Percentiles rank a stretch among this genome's conserved stretches.
Evolutionary conservation across 371 early-diverging fungal species (phyloP).

Genomic region (Mortierella sp.): DNA sequence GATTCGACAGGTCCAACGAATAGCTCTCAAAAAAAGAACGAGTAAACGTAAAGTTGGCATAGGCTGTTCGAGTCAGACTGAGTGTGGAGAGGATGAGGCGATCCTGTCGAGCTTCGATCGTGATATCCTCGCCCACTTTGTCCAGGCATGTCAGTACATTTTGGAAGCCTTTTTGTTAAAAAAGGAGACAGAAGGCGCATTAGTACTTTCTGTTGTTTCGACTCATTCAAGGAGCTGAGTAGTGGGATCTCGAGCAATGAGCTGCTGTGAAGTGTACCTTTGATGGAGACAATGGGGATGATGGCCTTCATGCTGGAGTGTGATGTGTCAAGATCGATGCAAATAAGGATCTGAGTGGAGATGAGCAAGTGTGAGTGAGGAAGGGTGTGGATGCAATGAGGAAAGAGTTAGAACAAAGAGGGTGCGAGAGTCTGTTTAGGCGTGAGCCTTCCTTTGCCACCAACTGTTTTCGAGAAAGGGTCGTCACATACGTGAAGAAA

Average conservation of each 20-base stretch:
- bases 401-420: background rate
- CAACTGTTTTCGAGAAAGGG: background rate
- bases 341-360: background rate
- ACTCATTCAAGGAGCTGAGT: background rate
- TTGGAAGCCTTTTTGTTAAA: conserved; percentile 34
- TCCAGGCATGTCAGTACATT: conserved; percentile 38
- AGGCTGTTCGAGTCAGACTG: conserved; percentile 48
- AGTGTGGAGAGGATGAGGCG: conserved; percentile 38
- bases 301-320: conserved; percentile 41
- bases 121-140: conserved; percentile 51
- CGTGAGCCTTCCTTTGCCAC: conserved; percentile 15
- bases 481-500: no score
- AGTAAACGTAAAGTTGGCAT: conserved; percentile 37
- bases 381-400: background rate
- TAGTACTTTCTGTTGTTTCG: background rate
- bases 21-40: conserved; percentile 48
- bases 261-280: conserved; percentile 21
- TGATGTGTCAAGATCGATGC: background rate
- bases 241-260: background rate
- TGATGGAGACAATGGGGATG: conserved; percentile 47
- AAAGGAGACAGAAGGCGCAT: background rate
- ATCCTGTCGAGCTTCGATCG: conserved; percentile 47
- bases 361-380: background rate
- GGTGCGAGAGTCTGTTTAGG: no score
- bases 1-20: conserved; percentile 21